Conservation (phyloP, 2,329 filamentous ascomycete species). For the Pseudogymnoascus sp. region DNA sequence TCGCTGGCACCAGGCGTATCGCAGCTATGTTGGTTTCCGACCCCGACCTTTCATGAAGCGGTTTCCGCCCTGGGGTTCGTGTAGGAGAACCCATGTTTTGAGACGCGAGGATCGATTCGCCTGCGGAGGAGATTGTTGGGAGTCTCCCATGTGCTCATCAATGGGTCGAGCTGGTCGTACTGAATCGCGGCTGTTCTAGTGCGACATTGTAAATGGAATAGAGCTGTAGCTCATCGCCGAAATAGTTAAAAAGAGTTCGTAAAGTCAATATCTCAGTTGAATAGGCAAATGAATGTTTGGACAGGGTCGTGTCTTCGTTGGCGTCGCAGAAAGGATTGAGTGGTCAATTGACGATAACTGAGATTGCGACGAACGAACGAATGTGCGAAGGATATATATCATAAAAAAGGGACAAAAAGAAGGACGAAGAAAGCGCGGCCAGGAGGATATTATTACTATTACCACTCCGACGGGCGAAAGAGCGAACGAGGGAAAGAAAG, state of each 20-base stretch:
- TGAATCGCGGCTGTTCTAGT: not conserved
- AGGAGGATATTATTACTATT: slow-evolving; percentile 12
- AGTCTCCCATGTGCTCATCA: slow-evolving; percentile 7
- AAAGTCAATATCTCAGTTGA: not conserved
- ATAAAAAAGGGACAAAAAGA: slow-evolving; percentile 10
- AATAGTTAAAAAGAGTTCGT: not conserved
- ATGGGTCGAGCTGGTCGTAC: slow-evolving; percentile 6
- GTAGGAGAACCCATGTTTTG: slow-evolving; percentile 13
- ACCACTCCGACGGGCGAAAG: slow-evolving; percentile 1
- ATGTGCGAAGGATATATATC: slow-evolving; percentile 1
- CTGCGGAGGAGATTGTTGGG: not conserved
- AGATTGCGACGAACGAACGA: slow-evolving; percentile 2
- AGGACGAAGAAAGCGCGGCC: slow-evolving; percentile 4
- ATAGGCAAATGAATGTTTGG: slow-evolving; percentile 4
- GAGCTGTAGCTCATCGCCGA: not conserved
- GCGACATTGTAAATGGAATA: slow-evolving; percentile 8
- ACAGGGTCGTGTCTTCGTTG: not conserved
- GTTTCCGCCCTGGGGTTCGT: slow-evolving; percentile 8
- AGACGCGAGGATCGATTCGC: slow-evolving; percentile 5
- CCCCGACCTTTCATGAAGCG: slow-evolving; percentile 14
- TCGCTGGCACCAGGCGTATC: slow-evolving; percentile 12
- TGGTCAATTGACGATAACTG: not conserved
- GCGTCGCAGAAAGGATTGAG: slow-evolving; percentile 4
- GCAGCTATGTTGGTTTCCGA: slow-evolving; percentile 16
- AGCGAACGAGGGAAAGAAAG: slow-evolving; percentile 6